phyloP scores from a whole-genome alignment of 148 eudicot species.

The Vaccinium corymbosum region DNA sequence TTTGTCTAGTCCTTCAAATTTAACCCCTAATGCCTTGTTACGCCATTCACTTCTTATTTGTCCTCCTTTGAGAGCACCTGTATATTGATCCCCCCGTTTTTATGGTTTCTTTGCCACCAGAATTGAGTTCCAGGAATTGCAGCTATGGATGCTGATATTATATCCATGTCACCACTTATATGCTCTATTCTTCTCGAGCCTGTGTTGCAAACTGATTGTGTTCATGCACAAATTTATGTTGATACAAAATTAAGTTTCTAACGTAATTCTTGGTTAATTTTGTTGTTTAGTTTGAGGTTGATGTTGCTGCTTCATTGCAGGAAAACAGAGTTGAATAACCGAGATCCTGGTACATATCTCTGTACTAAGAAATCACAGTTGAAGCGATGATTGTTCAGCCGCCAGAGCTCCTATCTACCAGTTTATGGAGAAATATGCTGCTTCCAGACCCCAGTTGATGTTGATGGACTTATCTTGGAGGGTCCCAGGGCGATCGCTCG shows the following conservation, averaged over 20 bases:
- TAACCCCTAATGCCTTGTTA: background rate
- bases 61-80: background rate
- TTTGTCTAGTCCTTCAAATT: background rate
- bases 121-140: background rate
- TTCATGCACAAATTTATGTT: background rate
- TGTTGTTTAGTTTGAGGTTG: background rate
- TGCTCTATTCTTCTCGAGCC: background rate
- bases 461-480: conserved; percentile 45
- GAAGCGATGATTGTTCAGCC: conserved; percentile 36
- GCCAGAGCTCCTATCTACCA: conserved; percentile 40
- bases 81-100: background rate
- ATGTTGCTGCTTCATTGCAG: background rate
- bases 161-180: background rate
- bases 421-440: conserved; percentile 42
- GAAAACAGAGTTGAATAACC: background rate
- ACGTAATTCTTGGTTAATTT: background rate
- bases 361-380: too few relatives aligned
- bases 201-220: background rate
- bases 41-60: background rate
- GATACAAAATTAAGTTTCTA: background rate
- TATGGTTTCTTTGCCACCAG: background rate
- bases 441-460: conserved; percentile 31
- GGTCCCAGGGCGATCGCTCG: conserved; percentile 12
- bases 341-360: too few relatives aligned
- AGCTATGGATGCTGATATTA: background rate